Percentiles rank a stretch among this genome's conserved stretches.
phyloP scores from a whole-genome alignment of 345 rosid species.

The Erodium maritimum region DNA sequence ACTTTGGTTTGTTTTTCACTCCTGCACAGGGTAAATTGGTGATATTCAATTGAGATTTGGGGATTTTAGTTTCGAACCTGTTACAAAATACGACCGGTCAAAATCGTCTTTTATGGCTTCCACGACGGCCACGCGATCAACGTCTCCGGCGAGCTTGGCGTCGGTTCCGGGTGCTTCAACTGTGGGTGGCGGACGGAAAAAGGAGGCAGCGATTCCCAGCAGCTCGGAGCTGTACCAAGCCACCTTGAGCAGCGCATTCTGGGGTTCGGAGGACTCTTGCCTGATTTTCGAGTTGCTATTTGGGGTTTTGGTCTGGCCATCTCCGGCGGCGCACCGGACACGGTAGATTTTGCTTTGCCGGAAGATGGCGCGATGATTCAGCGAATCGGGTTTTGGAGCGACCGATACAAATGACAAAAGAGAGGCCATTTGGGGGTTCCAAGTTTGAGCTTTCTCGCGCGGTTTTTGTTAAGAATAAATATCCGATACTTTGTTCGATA shows the following conservation, averaged over 20 bases:
- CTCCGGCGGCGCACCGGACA: conserved; percentile 23
- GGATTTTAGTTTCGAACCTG: conserved; percentile 28
- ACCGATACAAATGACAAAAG: conserved; percentile 18
- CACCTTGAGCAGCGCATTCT: conserved; percentile 59
- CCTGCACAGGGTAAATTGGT: too few relatives aligned
- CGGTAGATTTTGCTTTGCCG: conserved; percentile 13
- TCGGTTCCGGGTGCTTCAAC: conserved; percentile 13
- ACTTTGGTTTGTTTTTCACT: too few relatives aligned
- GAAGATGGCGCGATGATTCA: conserved; percentile 2
- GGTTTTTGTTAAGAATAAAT: conserved; percentile 10
- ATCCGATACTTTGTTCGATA: conserved; percentile 10
- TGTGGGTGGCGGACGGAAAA: conserved; percentile 35
- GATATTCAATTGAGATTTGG: background rate
- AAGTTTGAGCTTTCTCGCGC: conserved; percentile 3
- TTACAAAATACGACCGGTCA: conserved; percentile 71
- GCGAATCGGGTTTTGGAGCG: conserved; percentile 16
- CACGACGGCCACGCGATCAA: conserved; percentile 49
- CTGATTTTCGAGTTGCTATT: conserved; percentile 18
- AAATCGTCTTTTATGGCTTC: conserved; percentile 63
- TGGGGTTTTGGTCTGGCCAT: conserved; percentile 15
- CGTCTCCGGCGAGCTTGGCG: conserved; percentile 23
- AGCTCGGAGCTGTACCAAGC: conserved; percentile 97
- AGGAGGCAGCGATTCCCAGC: conserved; percentile 79
- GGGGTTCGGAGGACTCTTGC: conserved; percentile 28
- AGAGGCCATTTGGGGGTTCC: conserved; percentile 26